A percentile compares a stretch with the other conserved stretches of the same genome.
Conservation (phyloP, 1,284 basidiomycete species). For the Dichomitus squalens region DNA sequence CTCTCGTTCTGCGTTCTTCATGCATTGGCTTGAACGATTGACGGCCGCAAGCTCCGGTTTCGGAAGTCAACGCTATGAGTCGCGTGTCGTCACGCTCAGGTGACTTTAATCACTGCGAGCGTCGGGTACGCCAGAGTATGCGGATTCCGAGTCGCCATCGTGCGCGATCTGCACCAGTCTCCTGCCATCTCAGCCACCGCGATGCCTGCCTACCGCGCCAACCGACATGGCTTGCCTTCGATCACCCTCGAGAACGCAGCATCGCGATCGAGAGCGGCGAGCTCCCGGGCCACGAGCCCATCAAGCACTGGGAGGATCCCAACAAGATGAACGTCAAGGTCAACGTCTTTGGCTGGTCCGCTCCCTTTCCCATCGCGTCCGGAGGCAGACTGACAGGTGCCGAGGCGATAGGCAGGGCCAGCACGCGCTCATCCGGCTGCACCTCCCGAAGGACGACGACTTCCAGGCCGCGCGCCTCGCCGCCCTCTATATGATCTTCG, state of each 20-base stretch:
- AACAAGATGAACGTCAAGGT: constrained; percentile 12
- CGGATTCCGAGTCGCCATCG: too few species aligned
- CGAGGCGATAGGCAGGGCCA: constrained; percentile 7
- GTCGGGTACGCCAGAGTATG: too few species aligned
- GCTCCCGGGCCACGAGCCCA: constrained; percentile 6
- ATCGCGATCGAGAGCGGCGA: constrained; percentile 3
- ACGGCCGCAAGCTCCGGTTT: too few species aligned
- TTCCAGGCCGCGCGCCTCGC: constrained; percentile 5
- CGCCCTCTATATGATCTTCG: constrained; percentile 5
- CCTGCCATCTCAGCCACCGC: background rate
- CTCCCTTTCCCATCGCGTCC: background rate
- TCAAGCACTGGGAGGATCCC: constrained; percentile 12
- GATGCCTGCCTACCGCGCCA: background rate
- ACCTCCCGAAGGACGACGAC: constrained; percentile 13
- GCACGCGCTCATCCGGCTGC: constrained; percentile 8
- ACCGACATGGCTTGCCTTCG: background rate
- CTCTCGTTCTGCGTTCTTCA: too few species aligned
- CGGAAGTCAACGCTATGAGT: too few species aligned
- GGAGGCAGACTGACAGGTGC: background rate
- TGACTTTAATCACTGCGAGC: too few species aligned
- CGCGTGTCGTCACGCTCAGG: too few species aligned
- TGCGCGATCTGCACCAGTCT: too few species aligned
- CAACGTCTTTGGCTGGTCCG: constrained; percentile 11
- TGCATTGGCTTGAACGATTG: too few species aligned
- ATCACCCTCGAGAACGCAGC: background rate